phyloP scores from a whole-genome alignment of 352 stramenopile genomes.

The Poterioochromonas sp. region DNA sequence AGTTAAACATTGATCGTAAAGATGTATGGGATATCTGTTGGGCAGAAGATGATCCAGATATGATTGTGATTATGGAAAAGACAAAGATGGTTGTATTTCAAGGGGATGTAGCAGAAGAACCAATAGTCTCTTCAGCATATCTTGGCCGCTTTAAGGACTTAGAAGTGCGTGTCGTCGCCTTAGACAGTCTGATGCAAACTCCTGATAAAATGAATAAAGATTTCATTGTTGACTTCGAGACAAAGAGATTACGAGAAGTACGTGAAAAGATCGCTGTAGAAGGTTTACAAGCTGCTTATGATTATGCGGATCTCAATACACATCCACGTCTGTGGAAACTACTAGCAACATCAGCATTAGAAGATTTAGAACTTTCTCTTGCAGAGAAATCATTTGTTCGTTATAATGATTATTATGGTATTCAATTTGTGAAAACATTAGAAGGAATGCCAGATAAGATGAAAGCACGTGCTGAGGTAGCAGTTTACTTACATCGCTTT shows the following conservation, averaged over 20 bases:
- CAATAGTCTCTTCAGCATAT: constrained; percentile 72
- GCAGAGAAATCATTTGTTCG: constrained; percentile 80
- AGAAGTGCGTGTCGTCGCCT: constrained; percentile 63
- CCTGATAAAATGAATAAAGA: constrained; percentile 41
- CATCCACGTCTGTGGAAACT: constrained; percentile 73
- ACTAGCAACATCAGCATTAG: constrained; percentile 69
- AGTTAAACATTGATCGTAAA: constrained; percentile 44
- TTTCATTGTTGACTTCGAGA: constrained; percentile 70
- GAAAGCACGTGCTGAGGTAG: constrained; percentile 76
- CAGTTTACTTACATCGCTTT: constrained; percentile 75
- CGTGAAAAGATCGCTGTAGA: constrained; percentile 70
- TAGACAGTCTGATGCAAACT: constrained; percentile 70
- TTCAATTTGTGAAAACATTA: constrained; percentile 80
- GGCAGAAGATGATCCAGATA: constrained; percentile 76
- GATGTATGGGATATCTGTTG: constrained; percentile 81
- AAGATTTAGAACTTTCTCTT: constrained; percentile 77
- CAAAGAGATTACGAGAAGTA: constrained; percentile 65
- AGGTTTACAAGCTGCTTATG: constrained; percentile 55
- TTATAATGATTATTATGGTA: constrained; percentile 74
- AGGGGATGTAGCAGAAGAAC: constrained; percentile 66
- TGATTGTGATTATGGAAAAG: constrained; percentile 69
- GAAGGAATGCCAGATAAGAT: constrained; percentile 70
- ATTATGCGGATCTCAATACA: constrained; percentile 46
- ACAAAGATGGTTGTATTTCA: constrained; percentile 77
- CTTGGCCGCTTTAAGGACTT: constrained; percentile 74